Conservation (phyloP, 164 flowering plant species). For the Protea cynaroides region DNA sequence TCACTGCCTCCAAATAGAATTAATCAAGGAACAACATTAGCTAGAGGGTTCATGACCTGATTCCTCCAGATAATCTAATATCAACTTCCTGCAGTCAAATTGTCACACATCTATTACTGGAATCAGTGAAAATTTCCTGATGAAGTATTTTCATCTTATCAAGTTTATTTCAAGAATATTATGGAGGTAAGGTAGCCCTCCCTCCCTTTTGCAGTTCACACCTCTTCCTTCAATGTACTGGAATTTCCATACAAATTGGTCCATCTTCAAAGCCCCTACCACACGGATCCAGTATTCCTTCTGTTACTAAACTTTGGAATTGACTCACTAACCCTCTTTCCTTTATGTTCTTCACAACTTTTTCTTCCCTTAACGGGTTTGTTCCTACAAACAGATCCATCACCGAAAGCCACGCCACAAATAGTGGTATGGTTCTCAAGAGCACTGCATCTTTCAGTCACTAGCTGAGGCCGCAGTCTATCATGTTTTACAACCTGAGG, state of each 20-base stretch:
- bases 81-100: no score
- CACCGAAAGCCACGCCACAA: slow-evolving; percentile 19
- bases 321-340: slow-evolving; percentile 12
- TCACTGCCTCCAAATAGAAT: no score
- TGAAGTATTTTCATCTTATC: no score
- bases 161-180: no score
- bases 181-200: no score
- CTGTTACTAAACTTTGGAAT: neutral
- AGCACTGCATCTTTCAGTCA: slow-evolving; percentile 12
- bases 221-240: neutral
- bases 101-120: no score
- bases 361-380: slow-evolving; percentile 38
- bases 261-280: slow-evolving; percentile 10
- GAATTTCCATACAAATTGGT: slow-evolving; percentile 6
- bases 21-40: no score
- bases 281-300: neutral
- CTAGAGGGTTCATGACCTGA: no score
- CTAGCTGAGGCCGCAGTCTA: slow-evolving; percentile 41
- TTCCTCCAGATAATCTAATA: no score
- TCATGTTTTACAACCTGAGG: slow-evolving; percentile 36
- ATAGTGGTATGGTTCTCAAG: slow-evolving; percentile 12
- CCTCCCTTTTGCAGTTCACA: no score
- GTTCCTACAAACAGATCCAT: slow-evolving; percentile 36
- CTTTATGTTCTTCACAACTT: slow-evolving; percentile 51
- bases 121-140: no score